Evolutionary conservation across 2,329 filamentous ascomycete species (phyloP).

Genomic region (Cladosporium sphaerospermum): DNA sequence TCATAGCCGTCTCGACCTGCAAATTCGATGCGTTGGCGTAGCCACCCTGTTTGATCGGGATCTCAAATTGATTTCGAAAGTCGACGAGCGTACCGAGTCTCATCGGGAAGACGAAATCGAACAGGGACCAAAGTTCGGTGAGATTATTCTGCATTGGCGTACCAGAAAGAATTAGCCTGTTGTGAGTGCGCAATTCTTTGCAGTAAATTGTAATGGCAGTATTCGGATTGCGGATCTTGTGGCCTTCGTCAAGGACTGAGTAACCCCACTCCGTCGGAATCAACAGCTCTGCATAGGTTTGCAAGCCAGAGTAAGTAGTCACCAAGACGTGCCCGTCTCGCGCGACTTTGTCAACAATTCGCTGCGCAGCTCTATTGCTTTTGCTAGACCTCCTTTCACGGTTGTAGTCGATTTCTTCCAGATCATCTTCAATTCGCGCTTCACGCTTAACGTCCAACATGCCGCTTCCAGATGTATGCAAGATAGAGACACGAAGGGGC

Average conservation of each 20-base stretch:
- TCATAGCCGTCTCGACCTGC: slow-evolving; percentile 88
- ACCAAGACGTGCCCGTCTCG: slow-evolving; percentile 86
- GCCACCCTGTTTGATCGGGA: slow-evolving; percentile 86
- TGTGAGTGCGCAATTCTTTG: slow-evolving; percentile 85
- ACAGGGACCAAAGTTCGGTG: slow-evolving; percentile 90
- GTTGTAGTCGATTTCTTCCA: slow-evolving; percentile 47
- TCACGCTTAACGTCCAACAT: slow-evolving; percentile 75
- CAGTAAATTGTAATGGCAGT: slow-evolving; percentile 90
- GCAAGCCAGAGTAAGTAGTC: slow-evolving; percentile 92
- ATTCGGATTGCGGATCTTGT: slow-evolving; percentile 96
- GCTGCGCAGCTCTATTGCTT: slow-evolving; percentile 63
- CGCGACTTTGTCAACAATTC: slow-evolving; percentile 75
- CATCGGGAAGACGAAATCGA: slow-evolving; percentile 98
- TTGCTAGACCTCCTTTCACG: slow-evolving; percentile 38
- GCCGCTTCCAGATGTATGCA: slow-evolving; percentile 92
- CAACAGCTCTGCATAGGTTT: slow-evolving; percentile 79
- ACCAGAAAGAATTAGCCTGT: slow-evolving; percentile 87
- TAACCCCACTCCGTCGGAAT: slow-evolving; percentile 86
- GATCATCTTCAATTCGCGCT: slow-evolving; percentile 55
- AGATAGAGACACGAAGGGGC: slow-evolving; percentile 88
- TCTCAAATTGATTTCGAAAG: slow-evolving; percentile 86
- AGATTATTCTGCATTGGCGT: slow-evolving; percentile 98
- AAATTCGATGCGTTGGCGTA: slow-evolving; percentile 93
- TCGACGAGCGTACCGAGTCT: slow-evolving; percentile 83
- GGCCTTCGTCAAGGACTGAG: slow-evolving; percentile 90